Base-by-base conservation (phyloP, 306 rosid genomes). In the Hippophae gyantsensis region DNA sequence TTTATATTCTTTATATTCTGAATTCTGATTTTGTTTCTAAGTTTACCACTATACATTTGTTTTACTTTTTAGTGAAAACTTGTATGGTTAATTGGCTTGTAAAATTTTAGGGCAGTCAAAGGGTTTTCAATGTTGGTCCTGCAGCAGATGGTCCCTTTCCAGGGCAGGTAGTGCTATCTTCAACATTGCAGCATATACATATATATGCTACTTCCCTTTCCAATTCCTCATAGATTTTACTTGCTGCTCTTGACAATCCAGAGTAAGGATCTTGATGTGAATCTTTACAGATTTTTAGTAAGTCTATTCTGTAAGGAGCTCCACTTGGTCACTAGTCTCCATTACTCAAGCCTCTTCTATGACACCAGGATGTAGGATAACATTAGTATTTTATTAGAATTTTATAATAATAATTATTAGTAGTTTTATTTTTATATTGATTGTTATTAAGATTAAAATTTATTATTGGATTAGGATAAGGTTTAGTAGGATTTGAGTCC, bases 171-270 rank as follows among this genome's bases (percentile, higher is more conserved):
- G 66, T 56, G 63, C 56, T 70, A 26, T 50, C 82, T 54, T 64
- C 79, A 42, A 73, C 78, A 70, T 65, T 87, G 13, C 94, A 78
- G 63, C 86, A 78, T 90, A 87, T 87, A 79, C 86, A 78, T 90
- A 87, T 87, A 79, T 49, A 27, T 63, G 41, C 32, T 55, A 13
- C 64, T 57, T 51, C 1, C 14, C 57, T 71, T 2, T 9, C 46
- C 46, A 12, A 6, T 44, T 46, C 38, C 65, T 67, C 59, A 54
- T 59, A 66, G 61, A 48, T 40, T 52, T 58, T 25, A 56, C 73
- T n/a, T 50, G 43, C 44, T 68, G 53, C 51, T 63, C 44, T 32
- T 32, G 38, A 8, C 44, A 12, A 50, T 55, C 46, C 52, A 48
- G 54, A 59, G 11, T 69, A 51, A 46, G 69, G 53, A 69, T 62